Evolutionary conservation across 2,329 filamentous ascomycete genomes (phyloP).

Genomic region (Fusarium veterinarium): DNA sequence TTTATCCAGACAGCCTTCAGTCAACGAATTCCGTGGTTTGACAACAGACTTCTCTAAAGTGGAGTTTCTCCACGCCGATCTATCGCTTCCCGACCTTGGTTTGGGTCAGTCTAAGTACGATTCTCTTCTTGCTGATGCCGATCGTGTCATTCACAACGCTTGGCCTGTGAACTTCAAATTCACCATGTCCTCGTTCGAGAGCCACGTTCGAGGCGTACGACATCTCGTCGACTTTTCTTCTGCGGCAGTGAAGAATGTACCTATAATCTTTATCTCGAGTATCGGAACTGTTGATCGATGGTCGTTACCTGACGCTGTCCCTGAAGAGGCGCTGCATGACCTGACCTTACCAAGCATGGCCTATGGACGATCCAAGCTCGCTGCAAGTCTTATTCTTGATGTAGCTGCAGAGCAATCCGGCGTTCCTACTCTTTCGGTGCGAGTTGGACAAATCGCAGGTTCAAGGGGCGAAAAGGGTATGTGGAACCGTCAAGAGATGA

Average conservation of each 20-base stretch:
- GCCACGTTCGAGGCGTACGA: neutral
- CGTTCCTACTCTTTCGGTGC: rapidly evolving
- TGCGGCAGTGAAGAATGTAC: neutral
- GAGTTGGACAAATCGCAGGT: constrained; percentile 13
- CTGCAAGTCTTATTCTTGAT: neutral
- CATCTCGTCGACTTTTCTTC: neutral
- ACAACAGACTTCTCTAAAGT: neutral
- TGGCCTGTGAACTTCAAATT: constrained; percentile 25
- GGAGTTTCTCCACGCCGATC: neutral
- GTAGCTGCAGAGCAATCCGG: neutral
- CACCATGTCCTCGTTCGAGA: constrained; percentile 1
- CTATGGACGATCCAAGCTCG: neutral
- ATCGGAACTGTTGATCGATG: neutral
- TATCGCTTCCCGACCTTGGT: neutral
- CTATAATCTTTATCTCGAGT: neutral
- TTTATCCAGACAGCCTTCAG: neutral
- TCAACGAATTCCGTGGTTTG: neutral
- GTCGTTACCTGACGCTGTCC: rapidly evolving
- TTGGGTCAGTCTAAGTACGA: neutral
- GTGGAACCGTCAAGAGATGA: constrained; percentile 9
- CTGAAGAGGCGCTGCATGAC: neutral
- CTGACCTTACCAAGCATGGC: neutral
- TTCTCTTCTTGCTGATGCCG: neutral
- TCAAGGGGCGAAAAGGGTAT: neutral
- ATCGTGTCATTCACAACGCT: constrained; percentile 5